Evolutionary conservation across 2,329 filamentous ascomycete genomes (phyloP), one percentile per base, ranked within the genome.

Genomic region (Aureobasidium zeae): DNA sequence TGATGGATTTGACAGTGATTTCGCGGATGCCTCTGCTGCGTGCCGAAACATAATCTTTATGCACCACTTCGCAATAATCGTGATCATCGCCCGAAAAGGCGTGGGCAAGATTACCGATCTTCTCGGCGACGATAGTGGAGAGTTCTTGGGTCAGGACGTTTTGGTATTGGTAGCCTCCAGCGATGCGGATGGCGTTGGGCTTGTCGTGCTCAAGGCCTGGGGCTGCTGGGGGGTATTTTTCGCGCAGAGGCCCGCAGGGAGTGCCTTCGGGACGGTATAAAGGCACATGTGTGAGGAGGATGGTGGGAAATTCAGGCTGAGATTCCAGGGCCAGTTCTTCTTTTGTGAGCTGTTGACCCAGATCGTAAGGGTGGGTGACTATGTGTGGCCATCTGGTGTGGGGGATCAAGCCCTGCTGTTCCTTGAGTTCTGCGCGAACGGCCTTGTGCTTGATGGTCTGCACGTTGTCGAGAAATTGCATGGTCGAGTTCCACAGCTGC

Each of bases 41-140:
- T 19, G 72, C 74, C 4, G 71, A 73, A 0, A 69, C 66, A 47
- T 80, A 77, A 13, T 76, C 72, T 2, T 79, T 77, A 62, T 98
- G 91, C 0, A 80, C 72, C 5, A 96, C 67, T 56, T 94, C 88
- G 65, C 91, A 98, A 66, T 96, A 95, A 66, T 98, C 91, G 66
- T 98, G 91, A 58, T 98, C 91, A 55, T 98, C 91, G 9, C 91
- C 91, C 0, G 87, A 94, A 58, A 96, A 98, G 31, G 88, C 83
- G 51, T 91, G 83, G 3, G 77, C 72, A 10, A 96, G 77, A 49
- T 91, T 85, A 24, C 86, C 87, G 24, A 94, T 71, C 50, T 80
- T 84, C 48, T 81, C 73, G 30, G 94, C 68, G 26, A 98, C 69
- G 39, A 80, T 78, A 33, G 78, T 72, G 1, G 88, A 91, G 52